phyloP scores from a whole-genome alignment of 495 filamentous ascomycete genomes.

The Aspergillus egyptiacus region DNA sequence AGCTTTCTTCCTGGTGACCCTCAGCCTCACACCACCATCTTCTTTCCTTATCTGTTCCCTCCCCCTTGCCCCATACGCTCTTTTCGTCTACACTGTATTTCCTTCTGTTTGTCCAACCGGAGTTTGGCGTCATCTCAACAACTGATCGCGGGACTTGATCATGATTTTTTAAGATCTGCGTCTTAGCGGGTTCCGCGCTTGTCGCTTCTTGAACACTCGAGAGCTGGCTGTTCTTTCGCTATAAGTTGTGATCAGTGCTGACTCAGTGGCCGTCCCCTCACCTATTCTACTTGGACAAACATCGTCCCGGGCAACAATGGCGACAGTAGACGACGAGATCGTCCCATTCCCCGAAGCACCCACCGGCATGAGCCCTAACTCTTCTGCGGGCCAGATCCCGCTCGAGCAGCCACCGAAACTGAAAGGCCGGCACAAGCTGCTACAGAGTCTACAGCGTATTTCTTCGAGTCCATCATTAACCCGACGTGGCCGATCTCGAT shows the following conservation, averaged over 20 bases:
- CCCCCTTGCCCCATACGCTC: slow-evolving; percentile 1
- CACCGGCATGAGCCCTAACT: slow-evolving; percentile 27
- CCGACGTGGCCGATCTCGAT: slow-evolving; percentile 55
- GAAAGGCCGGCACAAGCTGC: slow-evolving; percentile 66
- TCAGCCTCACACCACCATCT: slow-evolving; percentile 6
- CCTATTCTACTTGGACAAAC: neutral
- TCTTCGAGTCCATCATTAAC: slow-evolving; percentile 77
- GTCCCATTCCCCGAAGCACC: slow-evolving; percentile 21
- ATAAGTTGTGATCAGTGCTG: neutral
- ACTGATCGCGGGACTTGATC: slow-evolving; percentile 12
- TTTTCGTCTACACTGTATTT: neutral
- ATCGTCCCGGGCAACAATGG: slow-evolving; percentile 23
- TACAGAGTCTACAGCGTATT: slow-evolving; percentile 80
- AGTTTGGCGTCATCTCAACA: slow-evolving; percentile 7
- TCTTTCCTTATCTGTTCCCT: slow-evolving; percentile 1
- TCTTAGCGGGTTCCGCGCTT: slow-evolving; percentile 15
- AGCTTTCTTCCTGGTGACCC: slow-evolving; percentile 13
- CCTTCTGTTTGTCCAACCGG: slow-evolving; percentile 5
- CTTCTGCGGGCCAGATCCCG: slow-evolving; percentile 35
- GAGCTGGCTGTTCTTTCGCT: neutral
- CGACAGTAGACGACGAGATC: slow-evolving; percentile 25
- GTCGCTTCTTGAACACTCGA: slow-evolving; percentile 5
- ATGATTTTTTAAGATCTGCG: slow-evolving; percentile 16
- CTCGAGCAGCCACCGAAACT: slow-evolving; percentile 54
- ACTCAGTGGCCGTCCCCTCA: neutral